These are phyloP conservation scores for Russula vinacea DNA, from an alignment of 768 basidiomycete species.

Conservation along the genomic window DNA sequence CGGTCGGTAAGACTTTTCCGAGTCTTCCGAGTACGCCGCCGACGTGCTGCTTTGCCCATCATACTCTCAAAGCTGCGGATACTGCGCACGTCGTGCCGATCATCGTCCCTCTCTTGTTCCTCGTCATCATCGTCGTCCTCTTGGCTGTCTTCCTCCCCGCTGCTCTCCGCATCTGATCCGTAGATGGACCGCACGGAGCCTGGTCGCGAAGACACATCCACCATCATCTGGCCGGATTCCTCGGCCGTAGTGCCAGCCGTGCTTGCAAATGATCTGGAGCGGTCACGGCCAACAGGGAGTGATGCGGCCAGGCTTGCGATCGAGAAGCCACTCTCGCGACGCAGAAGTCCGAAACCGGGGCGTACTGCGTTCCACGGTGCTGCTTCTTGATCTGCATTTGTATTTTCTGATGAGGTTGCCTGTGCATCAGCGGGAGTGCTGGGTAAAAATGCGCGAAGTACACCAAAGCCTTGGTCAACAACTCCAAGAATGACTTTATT, in stretches of 20 bases:
- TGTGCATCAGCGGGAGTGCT: constrained; percentile 36
- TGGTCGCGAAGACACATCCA: constrained; percentile 54
- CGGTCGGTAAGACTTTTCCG: constrained; percentile 79
- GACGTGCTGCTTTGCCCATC: constrained; percentile 47
- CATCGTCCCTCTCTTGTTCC: constrained; percentile 39
- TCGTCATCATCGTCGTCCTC: constrained; percentile 43
- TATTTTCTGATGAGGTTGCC: constrained; percentile 18
- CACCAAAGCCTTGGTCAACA: constrained; percentile 86
- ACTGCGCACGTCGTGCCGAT: constrained; percentile 60
- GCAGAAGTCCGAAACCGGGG: constrained; percentile 62
- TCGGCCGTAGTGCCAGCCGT: constrained; percentile 33
- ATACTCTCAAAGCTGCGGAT: constrained; percentile 86
- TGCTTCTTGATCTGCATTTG: constrained; percentile 32
- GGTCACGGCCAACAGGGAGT: constrained; percentile 51
- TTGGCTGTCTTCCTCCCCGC: constrained; percentile 38
- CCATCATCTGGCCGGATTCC: constrained; percentile 51
- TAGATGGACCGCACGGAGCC: constrained; percentile 43
- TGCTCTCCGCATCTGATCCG: constrained; percentile 36
- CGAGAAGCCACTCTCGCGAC: constrained; percentile 77
- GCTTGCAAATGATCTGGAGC: constrained; percentile 35
- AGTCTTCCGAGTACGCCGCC: constrained; percentile 31
- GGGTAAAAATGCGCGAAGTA: constrained; percentile 74
- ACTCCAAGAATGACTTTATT: constrained; percentile 77
- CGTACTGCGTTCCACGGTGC: constrained; percentile 44
- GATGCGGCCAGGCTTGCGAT: constrained; percentile 72